These are phyloP conservation scores for Tilletia setariae DNA, from an alignment of 1,284 basidiomycete genomes.

Conservation along the genomic window DNA sequence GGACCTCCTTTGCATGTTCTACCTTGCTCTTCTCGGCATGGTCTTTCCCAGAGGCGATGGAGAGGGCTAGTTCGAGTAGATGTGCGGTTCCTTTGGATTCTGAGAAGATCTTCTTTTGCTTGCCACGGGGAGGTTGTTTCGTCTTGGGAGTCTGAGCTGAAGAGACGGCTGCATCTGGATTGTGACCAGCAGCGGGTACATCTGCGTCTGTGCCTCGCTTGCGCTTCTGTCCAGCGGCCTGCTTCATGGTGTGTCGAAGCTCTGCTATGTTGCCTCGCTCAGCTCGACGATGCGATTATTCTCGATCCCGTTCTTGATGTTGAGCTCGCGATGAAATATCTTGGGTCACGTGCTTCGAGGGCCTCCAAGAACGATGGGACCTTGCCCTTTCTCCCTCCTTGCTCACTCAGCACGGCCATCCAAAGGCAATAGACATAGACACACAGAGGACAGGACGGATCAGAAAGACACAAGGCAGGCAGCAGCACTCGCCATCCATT, in stretches of 20 bases:
- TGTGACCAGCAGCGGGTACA: not conserved
- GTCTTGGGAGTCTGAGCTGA: not conserved
- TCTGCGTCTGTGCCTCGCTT: not conserved
- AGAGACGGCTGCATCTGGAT: not conserved
- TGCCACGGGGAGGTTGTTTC: conserved; percentile 2
- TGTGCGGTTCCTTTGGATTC: conserved; percentile 8
- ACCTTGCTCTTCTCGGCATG: not conserved
- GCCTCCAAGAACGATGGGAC: too few relatives aligned
- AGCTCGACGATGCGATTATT: too few relatives aligned
- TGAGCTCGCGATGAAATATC: too few relatives aligned
- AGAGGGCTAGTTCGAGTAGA: conserved; percentile 4
- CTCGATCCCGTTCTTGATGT: too few relatives aligned
- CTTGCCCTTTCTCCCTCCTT: too few relatives aligned
- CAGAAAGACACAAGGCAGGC: not conserved
- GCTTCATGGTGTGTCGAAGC: not conserved
- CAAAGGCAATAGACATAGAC: not conserved
- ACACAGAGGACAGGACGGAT: not conserved
- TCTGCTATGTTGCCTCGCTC: not conserved
- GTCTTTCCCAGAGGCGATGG: not conserved
- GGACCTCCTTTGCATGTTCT: conserved; percentile 5
- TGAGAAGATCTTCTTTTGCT: conserved; percentile 9
- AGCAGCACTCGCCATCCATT: not conserved
- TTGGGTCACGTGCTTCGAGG: too few relatives aligned
- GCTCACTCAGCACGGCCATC: too few relatives aligned
- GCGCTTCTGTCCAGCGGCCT: not conserved